Evolutionary conservation across 75 land plant species (phyloP).

Genomic region (Chamaecyparis obtusa): DNA sequence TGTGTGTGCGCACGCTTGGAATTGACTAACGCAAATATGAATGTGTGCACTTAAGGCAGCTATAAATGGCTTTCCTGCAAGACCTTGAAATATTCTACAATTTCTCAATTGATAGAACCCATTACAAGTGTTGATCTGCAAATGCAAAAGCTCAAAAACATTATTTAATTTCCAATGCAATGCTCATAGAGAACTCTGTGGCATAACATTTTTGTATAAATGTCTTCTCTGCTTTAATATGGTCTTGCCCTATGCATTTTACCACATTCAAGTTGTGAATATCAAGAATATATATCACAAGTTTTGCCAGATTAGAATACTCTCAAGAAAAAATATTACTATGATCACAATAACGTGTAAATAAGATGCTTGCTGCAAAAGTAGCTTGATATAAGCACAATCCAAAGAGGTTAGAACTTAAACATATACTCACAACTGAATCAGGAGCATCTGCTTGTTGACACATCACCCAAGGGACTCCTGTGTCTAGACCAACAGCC

Average conservation of each 20-base stretch:
- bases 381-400: neutral
- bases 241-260: neutral
- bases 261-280: neutral
- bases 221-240: neutral
- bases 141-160: neutral
- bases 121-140: conserved; percentile 79
- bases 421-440: conserved; percentile 20
- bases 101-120: conserved; percentile 38
- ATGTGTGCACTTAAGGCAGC: neutral
- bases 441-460: conserved; percentile 45
- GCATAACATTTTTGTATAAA: neutral
- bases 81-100: neutral
- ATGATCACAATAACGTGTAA: neutral
- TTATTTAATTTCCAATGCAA: neutral
- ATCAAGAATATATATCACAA: neutral
- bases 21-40: neutral
- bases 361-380: neutral
- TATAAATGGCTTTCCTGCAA: neutral
- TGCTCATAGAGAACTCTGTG: neutral
- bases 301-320: neutral
- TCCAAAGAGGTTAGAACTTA: conserved; percentile 10
- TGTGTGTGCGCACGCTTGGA: neutral
- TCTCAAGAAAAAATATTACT: neutral
- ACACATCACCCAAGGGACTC: conserved; percentile 55
- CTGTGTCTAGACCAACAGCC: conserved; percentile 51